Conservation (phyloP, 768 basidiomycete genomes). For the Leccinum subgranulosum region DNA sequence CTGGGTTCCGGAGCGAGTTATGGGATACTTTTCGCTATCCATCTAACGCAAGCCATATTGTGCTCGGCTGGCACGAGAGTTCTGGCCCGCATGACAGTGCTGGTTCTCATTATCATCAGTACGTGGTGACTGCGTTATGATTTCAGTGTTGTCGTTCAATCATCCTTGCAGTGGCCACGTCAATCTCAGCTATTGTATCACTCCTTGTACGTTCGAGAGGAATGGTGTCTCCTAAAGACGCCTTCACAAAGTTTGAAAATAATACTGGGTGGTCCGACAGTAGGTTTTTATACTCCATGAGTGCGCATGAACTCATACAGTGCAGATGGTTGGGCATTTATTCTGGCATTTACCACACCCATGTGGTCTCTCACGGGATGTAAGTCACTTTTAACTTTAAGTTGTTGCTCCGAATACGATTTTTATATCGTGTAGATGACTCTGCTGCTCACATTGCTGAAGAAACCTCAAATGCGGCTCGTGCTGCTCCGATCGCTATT, state of each 20-base stretch:
- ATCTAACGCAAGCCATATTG: constrained; percentile 17
- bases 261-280: constrained; percentile 23
- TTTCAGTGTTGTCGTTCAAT: background rate
- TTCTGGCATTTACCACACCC: constrained; percentile 24
- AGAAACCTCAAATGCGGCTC: constrained; percentile 42
- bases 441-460: constrained; percentile 48
- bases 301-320: background rate
- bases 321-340: constrained; percentile 24
- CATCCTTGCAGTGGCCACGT: constrained; percentile 15
- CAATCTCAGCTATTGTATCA: constrained; percentile 14
- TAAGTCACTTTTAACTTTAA: background rate
- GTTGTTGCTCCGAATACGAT: background rate
- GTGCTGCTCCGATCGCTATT: constrained; percentile 44
- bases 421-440: constrained; percentile 33
- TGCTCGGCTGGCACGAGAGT: constrained; percentile 23
- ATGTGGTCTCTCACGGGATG: constrained; percentile 28
- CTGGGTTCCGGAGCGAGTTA: constrained; percentile 18
- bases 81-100: constrained; percentile 21
- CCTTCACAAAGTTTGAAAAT: constrained; percentile 26
- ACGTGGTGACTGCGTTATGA: background rate
- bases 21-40: constrained; percentile 19
- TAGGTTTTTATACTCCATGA: background rate
- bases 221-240: constrained; percentile 15
- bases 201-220: constrained; percentile 18
- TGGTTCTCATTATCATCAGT: constrained; percentile 17